A percentile compares a stretch with the other conserved stretches of the same genome.
phyloP scores from a whole-genome alignment of 2,329 filamentous ascomycete species.

The Fusarium tjaetaba region DNA sequence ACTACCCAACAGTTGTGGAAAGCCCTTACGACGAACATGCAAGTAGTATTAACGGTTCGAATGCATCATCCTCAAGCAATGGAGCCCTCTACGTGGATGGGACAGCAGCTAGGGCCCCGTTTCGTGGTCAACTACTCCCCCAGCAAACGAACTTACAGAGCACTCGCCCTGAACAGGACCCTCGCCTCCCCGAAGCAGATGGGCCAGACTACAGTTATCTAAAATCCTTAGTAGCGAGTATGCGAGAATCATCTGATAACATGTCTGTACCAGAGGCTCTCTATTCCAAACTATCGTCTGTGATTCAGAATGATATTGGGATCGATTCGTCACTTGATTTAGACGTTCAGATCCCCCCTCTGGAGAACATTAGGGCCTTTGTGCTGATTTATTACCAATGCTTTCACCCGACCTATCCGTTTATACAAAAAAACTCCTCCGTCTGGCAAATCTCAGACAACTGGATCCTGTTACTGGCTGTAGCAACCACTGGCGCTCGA shows the following conservation, averaged over 20 bases:
- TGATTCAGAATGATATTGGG: not conserved
- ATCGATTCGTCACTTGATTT: not conserved
- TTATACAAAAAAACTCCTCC: constrained; percentile 10
- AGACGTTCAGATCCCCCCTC: not conserved
- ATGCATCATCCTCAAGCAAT: constrained; percentile 2
- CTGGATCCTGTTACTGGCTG: constrained; percentile 9
- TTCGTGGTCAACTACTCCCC: constrained; percentile 4
- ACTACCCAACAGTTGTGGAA: not conserved
- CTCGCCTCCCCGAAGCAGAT: not conserved
- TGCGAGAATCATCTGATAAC: not conserved
- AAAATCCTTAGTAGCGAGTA: not conserved
- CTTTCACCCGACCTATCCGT: constrained; percentile 30
- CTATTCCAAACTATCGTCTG: not conserved
- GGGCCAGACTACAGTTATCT: not conserved
- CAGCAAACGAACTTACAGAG: not conserved
- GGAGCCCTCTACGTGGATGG: constrained; percentile 20
- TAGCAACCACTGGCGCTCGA: constrained; percentile 7
- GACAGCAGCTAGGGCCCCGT: constrained; percentile 16
- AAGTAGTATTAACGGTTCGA: constrained; percentile 1
- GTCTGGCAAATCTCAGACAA: not conserved
- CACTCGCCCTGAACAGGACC: not conserved
- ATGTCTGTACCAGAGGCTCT: not conserved
- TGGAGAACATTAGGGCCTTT: constrained; percentile 11
- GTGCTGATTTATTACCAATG: constrained; percentile 22
- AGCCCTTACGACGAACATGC: not conserved